phyloP scores from a whole-genome alignment of 345 rosid genomes.

The Hirschfeldia incana region DNA sequence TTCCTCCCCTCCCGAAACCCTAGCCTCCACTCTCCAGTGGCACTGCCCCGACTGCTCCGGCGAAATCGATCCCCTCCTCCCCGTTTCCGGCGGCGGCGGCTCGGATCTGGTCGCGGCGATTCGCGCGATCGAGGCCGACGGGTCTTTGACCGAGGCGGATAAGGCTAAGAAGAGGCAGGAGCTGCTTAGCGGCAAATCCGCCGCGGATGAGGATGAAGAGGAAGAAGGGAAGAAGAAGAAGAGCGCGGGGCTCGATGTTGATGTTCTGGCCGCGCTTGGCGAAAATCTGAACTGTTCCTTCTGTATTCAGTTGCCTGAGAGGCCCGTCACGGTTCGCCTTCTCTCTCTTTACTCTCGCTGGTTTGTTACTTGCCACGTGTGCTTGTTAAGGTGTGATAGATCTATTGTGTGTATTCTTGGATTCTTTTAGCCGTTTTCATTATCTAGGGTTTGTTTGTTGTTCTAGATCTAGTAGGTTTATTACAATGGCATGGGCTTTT shows the following conservation, averaged over 20 bases:
- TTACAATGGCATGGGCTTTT: background rate
- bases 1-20: conserved; percentile 44
- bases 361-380: background rate
- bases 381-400: background rate
- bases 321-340: background rate
- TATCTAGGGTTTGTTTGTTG: background rate
- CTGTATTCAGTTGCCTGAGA: background rate
- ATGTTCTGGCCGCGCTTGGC: background rate
- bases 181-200: background rate
- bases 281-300: background rate
- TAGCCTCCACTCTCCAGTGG: conserved; percentile 57
- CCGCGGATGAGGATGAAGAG: background rate
- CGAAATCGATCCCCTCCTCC: background rate
- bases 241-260: background rate
- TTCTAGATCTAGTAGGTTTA: background rate
- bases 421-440: background rate
- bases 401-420: background rate
- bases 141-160: conserved; percentile 43
- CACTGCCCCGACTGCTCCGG: conserved; percentile 59
- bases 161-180: background rate
- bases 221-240: background rate
- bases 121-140: conserved; percentile 52
- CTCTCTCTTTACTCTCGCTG: background rate
- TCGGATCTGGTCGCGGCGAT: conserved; percentile 40
- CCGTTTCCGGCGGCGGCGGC: background rate